Conservation (phyloP, 768 basidiomycete genomes). For the Cystobasidium tubakii region DNA sequence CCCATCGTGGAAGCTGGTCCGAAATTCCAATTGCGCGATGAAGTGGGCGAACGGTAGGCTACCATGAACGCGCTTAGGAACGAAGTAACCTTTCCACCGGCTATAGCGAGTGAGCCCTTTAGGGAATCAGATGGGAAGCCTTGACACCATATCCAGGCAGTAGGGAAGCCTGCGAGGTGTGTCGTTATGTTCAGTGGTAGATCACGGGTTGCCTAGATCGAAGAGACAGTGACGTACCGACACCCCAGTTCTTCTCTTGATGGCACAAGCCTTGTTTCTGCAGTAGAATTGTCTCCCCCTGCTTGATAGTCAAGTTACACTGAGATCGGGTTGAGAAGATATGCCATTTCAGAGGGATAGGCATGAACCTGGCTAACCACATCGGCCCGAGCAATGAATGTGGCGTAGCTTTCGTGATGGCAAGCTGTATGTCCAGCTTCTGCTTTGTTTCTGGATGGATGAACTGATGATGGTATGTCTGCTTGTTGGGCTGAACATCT, state of each 20-base stretch:
- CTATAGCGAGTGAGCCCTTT: constrained; percentile 21
- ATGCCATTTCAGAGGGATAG: constrained; percentile 30
- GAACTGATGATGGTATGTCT: constrained; percentile 15
- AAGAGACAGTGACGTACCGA: neutral
- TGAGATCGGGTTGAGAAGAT: constrained; percentile 22
- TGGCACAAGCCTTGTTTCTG: constrained; percentile 16
- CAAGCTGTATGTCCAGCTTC: constrained; percentile 21
- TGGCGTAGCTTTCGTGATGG: constrained; percentile 3
- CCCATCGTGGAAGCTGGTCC: constrained; percentile 17
- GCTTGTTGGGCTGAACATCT: neutral
- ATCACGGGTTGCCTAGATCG: neutral
- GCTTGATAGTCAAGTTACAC: neutral
- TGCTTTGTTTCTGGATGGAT: constrained; percentile 26
- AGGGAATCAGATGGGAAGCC: neutral
- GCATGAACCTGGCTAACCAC: constrained; percentile 26
- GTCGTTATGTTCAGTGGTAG: neutral
- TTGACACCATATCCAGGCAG: constrained; percentile 35
- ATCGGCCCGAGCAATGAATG: constrained; percentile 32
- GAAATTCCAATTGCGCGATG: constrained; percentile 20
- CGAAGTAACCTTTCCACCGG: constrained; percentile 11
- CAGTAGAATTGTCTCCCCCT: constrained; percentile 10
- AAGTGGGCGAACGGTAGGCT: constrained; percentile 23
- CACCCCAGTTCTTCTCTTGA: constrained; percentile 30
- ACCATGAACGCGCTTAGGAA: constrained; percentile 28
- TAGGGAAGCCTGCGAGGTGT: constrained; percentile 17